These are phyloP conservation scores for Amesomyces nigricolor DNA, from an alignment of 2,329 filamentous ascomycete species.

Conservation along the genomic window DNA sequence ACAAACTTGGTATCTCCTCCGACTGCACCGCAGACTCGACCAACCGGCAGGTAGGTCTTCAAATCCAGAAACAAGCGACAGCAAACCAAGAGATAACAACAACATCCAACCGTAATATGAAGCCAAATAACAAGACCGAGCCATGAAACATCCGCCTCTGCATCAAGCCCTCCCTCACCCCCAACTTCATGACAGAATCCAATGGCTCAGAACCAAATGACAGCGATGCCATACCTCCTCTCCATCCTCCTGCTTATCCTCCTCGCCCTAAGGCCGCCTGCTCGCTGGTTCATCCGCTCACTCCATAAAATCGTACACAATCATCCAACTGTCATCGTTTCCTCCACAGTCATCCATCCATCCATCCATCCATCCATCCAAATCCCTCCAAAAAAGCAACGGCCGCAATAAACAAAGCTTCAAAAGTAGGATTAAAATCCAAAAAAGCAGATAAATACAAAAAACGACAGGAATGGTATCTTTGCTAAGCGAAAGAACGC, in stretches of 20 bases:
- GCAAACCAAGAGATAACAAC: neutral
- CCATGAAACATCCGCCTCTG: no score
- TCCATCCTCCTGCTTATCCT: neutral
- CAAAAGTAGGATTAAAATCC: neutral
- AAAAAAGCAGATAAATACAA: constrained; percentile 3
- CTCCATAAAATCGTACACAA: constrained; percentile 15
- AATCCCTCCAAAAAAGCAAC: neutral
- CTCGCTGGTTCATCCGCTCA: constrained; percentile 1
- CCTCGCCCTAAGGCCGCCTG: neutral
- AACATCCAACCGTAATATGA: neutral
- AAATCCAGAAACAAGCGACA: neutral
- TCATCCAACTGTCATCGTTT: constrained; percentile 5
- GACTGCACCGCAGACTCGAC: constrained; percentile 8
- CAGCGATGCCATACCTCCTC: no score
- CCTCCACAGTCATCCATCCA: neutral
- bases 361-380: neutral
- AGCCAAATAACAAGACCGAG: no score
- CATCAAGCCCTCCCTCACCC: no score
- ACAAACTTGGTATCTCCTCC: constrained; percentile 20
- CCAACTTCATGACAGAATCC: neutral
- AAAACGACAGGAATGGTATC: constrained; percentile 22
- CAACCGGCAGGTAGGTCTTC: neutral
- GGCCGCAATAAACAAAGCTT: neutral
- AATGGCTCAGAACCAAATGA: neutral
- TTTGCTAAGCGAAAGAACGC: constrained; percentile 9